A percentile compares a stretch with the other conserved stretches of the same genome.
phyloP scores from a whole-genome alignment of 2,329 filamentous ascomycete species.

The Aureobasidium mangrovei region DNA sequence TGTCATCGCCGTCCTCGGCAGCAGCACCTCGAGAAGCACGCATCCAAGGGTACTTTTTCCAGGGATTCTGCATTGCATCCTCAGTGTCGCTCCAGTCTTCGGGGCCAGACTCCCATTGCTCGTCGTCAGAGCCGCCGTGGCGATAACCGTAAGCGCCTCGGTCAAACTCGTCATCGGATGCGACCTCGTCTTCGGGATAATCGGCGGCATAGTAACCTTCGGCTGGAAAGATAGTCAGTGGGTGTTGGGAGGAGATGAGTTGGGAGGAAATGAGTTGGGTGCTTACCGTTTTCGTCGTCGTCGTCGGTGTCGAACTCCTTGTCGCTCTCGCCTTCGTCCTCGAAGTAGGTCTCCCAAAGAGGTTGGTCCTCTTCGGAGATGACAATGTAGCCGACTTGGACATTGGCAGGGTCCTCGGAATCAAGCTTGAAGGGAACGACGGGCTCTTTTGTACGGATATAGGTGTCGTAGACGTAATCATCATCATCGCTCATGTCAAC shows the following conservation, averaged over 20 bases:
- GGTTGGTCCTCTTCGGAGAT: conserved; percentile 44
- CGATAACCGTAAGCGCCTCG: conserved; percentile 35
- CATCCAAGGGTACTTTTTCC: conserved; percentile 20
- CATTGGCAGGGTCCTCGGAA: conserved; percentile 15
- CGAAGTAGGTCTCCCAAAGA: conserved; percentile 49
- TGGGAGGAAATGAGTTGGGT: too few relatives aligned
- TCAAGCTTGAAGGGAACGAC: conserved; percentile 16
- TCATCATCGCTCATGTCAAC: conserved; percentile 37
- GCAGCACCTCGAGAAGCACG: conserved; percentile 1
- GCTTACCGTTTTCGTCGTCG: conserved; percentile 51
- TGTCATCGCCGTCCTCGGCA: neutral
- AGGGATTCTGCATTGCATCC: conserved; percentile 24
- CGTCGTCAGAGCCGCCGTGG: conserved; percentile 31
- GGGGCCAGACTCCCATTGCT: conserved; percentile 29
- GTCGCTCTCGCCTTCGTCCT: conserved; percentile 41
- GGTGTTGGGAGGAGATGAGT: neutral
- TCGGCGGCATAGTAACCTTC: conserved; percentile 73
- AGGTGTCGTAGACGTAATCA: conserved; percentile 55
- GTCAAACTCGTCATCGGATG: conserved; percentile 58
- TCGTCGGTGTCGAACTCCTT: conserved; percentile 51
- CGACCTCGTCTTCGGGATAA: conserved; percentile 72
- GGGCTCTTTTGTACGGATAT: conserved; percentile 37
- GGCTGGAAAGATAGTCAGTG: conserved; percentile 31
- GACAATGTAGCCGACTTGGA: conserved; percentile 38
- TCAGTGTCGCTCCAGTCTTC: conserved; percentile 22